These are phyloP conservation scores for Cytidiella melzeri DNA, from an alignment of 768 basidiomycete genomes.

Conservation along the genomic window DNA sequence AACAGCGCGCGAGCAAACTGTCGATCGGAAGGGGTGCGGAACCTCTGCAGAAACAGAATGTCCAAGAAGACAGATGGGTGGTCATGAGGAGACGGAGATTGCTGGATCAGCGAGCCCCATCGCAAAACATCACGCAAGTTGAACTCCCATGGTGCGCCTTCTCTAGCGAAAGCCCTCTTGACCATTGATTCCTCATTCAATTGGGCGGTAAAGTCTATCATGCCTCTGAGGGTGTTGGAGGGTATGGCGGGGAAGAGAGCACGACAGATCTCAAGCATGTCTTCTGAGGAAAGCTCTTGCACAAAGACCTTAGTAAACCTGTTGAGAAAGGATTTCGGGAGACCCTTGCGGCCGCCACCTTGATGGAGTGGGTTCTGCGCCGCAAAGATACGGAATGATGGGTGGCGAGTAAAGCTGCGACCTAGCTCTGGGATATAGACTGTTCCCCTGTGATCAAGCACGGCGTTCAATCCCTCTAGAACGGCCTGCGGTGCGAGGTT, in stretches of 20 bases:
- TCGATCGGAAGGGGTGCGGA: slow-evolving; percentile 71
- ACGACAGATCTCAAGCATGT: slow-evolving; percentile 73
- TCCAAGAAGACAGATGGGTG: slow-evolving; percentile 47
- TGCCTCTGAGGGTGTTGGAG: slow-evolving; percentile 47
- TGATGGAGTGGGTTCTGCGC: slow-evolving; percentile 96
- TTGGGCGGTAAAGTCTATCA: slow-evolving; percentile 78
- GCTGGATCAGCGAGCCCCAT: slow-evolving; percentile 62
- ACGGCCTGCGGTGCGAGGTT: slow-evolving; percentile 96
- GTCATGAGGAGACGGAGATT: neutral
- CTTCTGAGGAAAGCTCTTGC: slow-evolving; percentile 72
- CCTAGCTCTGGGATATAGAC: slow-evolving; percentile 95
- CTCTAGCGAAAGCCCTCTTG: slow-evolving; percentile 61
- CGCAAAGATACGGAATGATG: slow-evolving; percentile 94
- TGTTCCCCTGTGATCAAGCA: slow-evolving; percentile 91
- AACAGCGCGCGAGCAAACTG: slow-evolving; percentile 45
- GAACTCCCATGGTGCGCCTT: slow-evolving; percentile 96
- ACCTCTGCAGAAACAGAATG: slow-evolving; percentile 78
- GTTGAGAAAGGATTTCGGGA: slow-evolving; percentile 96
- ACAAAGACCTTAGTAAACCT: slow-evolving; percentile 98
- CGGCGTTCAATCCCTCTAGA: slow-evolving; percentile 93
- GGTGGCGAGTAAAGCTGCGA: slow-evolving; percentile 81
- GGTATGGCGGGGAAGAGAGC: slow-evolving; percentile 64
- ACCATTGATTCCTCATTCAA: slow-evolving; percentile 64
- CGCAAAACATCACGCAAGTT: slow-evolving; percentile 92
- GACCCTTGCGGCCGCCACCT: slow-evolving; percentile 94